Conservation (phyloP, 495 filamentous ascomycete genomes). For the Lentithecium fluviatile region DNA sequence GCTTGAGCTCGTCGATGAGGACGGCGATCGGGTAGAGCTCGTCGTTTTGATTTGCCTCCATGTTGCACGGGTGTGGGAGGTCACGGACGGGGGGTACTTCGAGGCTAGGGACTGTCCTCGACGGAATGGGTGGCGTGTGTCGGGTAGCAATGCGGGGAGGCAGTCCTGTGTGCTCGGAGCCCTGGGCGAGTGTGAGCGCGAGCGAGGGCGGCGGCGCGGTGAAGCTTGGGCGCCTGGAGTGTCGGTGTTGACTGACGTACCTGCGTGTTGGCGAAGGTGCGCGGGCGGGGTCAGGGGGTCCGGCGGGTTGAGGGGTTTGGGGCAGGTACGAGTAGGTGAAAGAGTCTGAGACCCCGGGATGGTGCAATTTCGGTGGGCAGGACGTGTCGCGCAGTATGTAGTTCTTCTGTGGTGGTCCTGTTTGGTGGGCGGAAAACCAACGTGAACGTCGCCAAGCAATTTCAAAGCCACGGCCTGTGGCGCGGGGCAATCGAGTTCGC, state of each 20-base stretch:
- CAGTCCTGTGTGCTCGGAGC: slow-evolving; percentile 1
- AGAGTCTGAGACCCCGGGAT: background rate
- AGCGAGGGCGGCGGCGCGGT: background rate
- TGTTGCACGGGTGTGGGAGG: slow-evolving; percentile 36
- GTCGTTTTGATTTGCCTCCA: slow-evolving; percentile 79
- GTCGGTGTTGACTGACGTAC: slow-evolving; percentile 24
- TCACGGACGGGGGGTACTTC: slow-evolving; percentile 11
- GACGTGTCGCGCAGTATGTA: background rate
- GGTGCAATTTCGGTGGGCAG: background rate
- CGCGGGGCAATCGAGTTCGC: too few relatives aligned
- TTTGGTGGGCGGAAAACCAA: slow-evolving; percentile 3
- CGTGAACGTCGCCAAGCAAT: too few relatives aligned
- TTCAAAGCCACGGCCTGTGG: too few relatives aligned
- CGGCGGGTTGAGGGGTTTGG: background rate
- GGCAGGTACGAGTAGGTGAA: background rate
- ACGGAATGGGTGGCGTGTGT: background rate
- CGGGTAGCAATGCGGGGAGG: slow-evolving; percentile 19
- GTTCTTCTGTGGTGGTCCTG: slow-evolving; percentile 3
- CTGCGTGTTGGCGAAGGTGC: slow-evolving; percentile 10
- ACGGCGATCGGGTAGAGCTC: slow-evolving; percentile 99
- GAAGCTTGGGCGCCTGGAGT: slow-evolving; percentile 6
- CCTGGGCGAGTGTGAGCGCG: slow-evolving; percentile 8
- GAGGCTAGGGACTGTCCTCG: slow-evolving; percentile 21
- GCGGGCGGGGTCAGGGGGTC: slow-evolving; percentile 7
- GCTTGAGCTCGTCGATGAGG: slow-evolving; percentile 99